phyloP scores from a whole-genome alignment of 768 basidiomycete genomes.

The Phanerochaete sordida region DNA sequence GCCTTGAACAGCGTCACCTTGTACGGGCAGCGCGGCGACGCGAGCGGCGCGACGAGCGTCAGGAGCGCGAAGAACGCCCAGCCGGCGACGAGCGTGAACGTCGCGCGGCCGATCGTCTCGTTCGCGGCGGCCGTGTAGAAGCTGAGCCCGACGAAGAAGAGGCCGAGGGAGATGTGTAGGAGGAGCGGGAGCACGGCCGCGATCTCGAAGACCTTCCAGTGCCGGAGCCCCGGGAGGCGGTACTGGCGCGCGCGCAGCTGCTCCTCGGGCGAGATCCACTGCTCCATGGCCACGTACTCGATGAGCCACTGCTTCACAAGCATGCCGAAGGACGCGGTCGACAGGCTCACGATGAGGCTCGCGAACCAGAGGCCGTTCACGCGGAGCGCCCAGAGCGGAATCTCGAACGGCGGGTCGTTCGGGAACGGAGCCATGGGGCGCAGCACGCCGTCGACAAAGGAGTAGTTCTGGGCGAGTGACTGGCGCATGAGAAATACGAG shows the following conservation, averaged over 20 bases:
- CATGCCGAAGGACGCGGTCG: conserved; percentile 10
- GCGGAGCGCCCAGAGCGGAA: too few relatives aligned
- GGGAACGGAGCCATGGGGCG: too few relatives aligned
- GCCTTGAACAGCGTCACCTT: neutral
- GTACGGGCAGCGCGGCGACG: neutral
- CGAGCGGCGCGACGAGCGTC: neutral
- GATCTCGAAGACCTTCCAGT: conserved; percentile 11
- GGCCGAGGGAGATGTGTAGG: conserved; percentile 7
- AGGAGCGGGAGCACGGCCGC: conserved; percentile 8
- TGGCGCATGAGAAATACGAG: too few relatives aligned
- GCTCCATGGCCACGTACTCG: neutral
- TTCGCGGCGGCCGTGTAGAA: neutral
- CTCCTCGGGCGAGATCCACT: neutral
- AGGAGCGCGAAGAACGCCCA: neutral
- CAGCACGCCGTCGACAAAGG: too few relatives aligned
- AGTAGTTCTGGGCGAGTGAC: too few relatives aligned
- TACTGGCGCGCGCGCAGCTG: conserved; percentile 2
- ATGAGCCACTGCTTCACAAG: conserved; percentile 6
- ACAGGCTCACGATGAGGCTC: conserved; percentile 9
- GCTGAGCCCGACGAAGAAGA: conserved; percentile 12
- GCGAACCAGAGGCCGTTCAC: conserved; percentile 12
- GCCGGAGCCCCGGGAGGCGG: neutral
- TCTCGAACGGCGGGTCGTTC: too few relatives aligned
- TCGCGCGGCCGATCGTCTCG: neutral
- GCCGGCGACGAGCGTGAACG: neutral